Percentiles rank a stretch among this genome's conserved stretches.
phyloP scores from a whole-genome alignment of 306 rosid species.

The Cucurbita ficifolia region DNA sequence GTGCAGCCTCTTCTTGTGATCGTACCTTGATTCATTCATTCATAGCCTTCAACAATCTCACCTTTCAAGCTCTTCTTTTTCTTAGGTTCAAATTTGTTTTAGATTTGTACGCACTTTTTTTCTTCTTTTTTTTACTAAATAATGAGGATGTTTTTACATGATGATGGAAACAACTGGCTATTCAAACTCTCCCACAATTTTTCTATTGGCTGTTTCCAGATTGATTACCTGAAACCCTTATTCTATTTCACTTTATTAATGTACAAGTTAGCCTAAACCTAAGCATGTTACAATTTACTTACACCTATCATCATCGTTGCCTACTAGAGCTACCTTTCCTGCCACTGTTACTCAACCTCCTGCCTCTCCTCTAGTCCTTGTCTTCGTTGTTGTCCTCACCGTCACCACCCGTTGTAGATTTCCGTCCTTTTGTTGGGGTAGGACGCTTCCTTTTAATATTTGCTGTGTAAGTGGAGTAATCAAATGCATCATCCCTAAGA shows the following conservation, averaged over 20 bases:
- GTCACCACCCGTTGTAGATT: slow-evolving; percentile 35
- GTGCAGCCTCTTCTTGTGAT: slow-evolving; percentile 17
- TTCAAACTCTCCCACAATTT: slow-evolving; percentile 15
- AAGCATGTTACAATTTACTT: slow-evolving; percentile 25
- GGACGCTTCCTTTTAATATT: slow-evolving; percentile 80
- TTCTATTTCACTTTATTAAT: slow-evolving; percentile 44
- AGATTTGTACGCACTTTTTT: background rate
- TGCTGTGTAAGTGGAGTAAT: slow-evolving; percentile 69
- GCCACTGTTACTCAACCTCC: slow-evolving; percentile 44
- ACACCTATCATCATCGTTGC: slow-evolving; percentile 38
- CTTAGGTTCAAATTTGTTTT: background rate
- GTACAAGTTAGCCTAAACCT: slow-evolving; percentile 90
- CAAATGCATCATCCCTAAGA: slow-evolving; percentile 66
- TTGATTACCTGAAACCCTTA: background rate
- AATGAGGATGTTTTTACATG: slow-evolving; percentile 9
- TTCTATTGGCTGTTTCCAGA: slow-evolving; percentile 19
- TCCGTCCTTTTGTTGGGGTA: slow-evolving; percentile 56
- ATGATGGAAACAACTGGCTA: slow-evolving; percentile 23
- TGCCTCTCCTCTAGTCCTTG: slow-evolving; percentile 44
- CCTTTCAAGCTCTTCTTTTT: background rate
- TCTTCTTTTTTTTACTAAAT: background rate
- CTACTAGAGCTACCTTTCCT: slow-evolving; percentile 47
- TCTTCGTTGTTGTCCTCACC: slow-evolving; percentile 40
- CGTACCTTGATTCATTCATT: slow-evolving; percentile 3
- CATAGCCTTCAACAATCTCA: background rate